These are phyloP conservation scores for Rostrohypoxylon terebratum DNA, from an alignment of 495 filamentous ascomycete genomes.

Conservation along the genomic window DNA sequence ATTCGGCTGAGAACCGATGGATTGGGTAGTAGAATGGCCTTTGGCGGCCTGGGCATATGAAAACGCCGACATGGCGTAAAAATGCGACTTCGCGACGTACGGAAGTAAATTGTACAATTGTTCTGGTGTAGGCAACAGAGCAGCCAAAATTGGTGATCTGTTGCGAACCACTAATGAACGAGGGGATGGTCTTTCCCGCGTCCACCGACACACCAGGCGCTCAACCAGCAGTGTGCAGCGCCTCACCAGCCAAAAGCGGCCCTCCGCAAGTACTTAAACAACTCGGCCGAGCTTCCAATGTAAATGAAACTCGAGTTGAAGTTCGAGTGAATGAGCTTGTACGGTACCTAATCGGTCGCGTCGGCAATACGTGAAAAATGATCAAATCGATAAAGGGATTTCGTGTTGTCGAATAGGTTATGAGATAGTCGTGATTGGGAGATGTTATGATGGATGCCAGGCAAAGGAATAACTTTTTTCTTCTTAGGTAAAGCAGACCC, in stretches of 20 bases:
- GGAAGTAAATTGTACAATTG: constrained; percentile 35
- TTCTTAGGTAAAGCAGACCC: constrained; percentile 36
- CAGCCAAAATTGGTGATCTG: constrained; percentile 33
- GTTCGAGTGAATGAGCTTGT: constrained; percentile 12
- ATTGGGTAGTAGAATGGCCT: constrained; percentile 60
- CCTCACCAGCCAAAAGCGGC: constrained; percentile 38
- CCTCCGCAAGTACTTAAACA: constrained; percentile 30
- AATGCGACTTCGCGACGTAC: constrained; percentile 31
- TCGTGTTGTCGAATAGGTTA: constrained; percentile 26
- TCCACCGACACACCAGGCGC: constrained; percentile 47
- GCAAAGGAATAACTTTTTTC: constrained; percentile 34
- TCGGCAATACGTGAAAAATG: constrained; percentile 18
- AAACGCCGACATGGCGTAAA: constrained; percentile 67
- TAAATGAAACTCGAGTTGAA: constrained; percentile 28
- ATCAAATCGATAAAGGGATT: constrained; percentile 26
- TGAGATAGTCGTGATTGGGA: constrained; percentile 17
- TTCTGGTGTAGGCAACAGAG: constrained; percentile 30
- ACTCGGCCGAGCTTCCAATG: constrained; percentile 29
- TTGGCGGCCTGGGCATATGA: constrained; percentile 97
- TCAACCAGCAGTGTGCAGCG: constrained; percentile 41
- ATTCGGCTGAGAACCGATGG: constrained; percentile 65
- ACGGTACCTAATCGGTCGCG: background rate
- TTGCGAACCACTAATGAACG: constrained; percentile 45
- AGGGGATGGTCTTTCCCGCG: constrained; percentile 44
- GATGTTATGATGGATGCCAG: constrained; percentile 25